Conservation (phyloP, 331 rosid genomes). For the Quercus phellos region DNA sequence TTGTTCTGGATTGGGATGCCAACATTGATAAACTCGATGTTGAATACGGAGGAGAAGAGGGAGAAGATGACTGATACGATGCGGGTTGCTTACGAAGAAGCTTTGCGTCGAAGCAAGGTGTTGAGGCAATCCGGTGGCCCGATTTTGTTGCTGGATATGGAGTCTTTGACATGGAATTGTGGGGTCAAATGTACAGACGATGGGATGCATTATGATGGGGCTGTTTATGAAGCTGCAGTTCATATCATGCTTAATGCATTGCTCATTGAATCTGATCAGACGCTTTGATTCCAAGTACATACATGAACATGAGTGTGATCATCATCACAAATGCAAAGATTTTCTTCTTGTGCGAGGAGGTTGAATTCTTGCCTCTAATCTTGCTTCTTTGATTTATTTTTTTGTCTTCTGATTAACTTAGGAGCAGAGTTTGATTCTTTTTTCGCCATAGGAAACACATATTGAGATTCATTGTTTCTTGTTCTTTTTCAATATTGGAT, state of each 20-base stretch:
- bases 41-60: slow-evolving; percentile 81
- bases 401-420: slow-evolving; percentile 20
- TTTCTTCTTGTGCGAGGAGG: slow-evolving; percentile 25
- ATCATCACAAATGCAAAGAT: slow-evolving; percentile 2
- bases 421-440: slow-evolving; percentile 30
- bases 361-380: slow-evolving; percentile 27
- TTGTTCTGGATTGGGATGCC: slow-evolving; percentile 91
- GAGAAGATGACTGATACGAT: slow-evolving; percentile 65
- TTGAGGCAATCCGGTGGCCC: slow-evolving; percentile 66
- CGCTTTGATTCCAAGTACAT: slow-evolving; percentile 63
- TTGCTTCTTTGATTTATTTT: slow-evolving; percentile 9
- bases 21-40: slow-evolving; percentile 70
- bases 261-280: slow-evolving; percentile 94
- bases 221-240: slow-evolving; percentile 74
- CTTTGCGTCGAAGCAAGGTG: slow-evolving; percentile 48
- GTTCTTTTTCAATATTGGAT: slow-evolving; percentile 25
- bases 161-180: slow-evolving; percentile 88
- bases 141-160: slow-evolving; percentile 56
- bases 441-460: slow-evolving; percentile 14
- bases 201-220: slow-evolving; percentile 85
- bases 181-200: slow-evolving; percentile 85
- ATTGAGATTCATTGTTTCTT: slow-evolving; percentile 9
- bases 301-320: slow-evolving; percentile 3
- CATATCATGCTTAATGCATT: slow-evolving; percentile 81
- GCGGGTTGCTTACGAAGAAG: slow-evolving; percentile 51